phyloP scores from a whole-genome alignment of 768 basidiomycete genomes.

The Tephrocybe rancida region DNA sequence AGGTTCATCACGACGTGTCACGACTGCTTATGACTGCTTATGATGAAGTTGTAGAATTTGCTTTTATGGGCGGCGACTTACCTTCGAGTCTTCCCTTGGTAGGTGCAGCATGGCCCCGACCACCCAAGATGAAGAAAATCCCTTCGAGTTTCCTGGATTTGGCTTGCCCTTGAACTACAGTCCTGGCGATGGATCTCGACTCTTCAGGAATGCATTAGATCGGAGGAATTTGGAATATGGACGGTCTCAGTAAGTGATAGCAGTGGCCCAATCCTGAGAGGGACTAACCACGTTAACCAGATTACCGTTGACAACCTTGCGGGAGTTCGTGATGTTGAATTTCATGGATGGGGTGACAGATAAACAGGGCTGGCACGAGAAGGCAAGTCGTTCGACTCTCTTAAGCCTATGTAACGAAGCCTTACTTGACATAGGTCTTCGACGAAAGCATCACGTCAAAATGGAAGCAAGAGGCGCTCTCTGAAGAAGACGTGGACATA shows the following conservation, averaged over 20 bases:
- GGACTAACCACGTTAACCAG: neutral
- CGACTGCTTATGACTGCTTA: too few relatives aligned
- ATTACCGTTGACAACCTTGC: constrained; percentile 14
- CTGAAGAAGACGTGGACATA: neutral
- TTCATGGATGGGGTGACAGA: constrained; percentile 21
- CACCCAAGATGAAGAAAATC: too few relatives aligned
- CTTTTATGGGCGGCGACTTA: too few relatives aligned
- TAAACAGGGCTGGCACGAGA: constrained; percentile 18
- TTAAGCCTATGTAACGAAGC: neutral
- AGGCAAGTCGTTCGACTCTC: neutral
- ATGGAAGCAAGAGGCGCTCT: constrained; percentile 17
- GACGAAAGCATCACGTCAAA: constrained; percentile 10
- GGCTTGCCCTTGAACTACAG: constrained; percentile 12
- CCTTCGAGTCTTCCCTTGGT: too few relatives aligned
- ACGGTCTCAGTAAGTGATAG: constrained; percentile 1
- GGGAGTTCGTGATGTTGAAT: constrained; percentile 20
- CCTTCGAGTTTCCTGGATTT: constrained; percentile 12
- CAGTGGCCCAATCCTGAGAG: neutral
- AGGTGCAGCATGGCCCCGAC: too few relatives aligned
- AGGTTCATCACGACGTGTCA: too few relatives aligned
- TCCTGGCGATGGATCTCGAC: neutral
- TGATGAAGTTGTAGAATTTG: too few relatives aligned
- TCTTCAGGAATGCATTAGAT: constrained; percentile 12
- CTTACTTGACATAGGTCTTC: constrained; percentile 5
- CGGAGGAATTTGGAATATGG: neutral